phyloP scores from a whole-genome alignment of 768 basidiomycete species.

The Panaeolus papilionaceus region DNA sequence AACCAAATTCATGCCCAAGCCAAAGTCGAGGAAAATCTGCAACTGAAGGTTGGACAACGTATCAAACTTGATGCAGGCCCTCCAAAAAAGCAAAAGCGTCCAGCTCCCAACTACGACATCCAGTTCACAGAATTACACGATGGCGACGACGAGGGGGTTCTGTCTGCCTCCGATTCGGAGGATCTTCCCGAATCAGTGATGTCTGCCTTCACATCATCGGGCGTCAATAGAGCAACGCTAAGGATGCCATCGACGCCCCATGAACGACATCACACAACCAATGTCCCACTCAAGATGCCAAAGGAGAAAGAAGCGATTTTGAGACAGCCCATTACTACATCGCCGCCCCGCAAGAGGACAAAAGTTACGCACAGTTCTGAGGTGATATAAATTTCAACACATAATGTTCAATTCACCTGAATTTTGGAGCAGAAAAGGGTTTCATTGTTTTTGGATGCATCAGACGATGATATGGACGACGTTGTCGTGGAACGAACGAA shows the following conservation, averaged over 20 bases:
- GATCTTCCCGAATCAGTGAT: conserved; percentile 44
- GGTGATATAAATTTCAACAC: not conserved
- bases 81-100: conserved; percentile 36
- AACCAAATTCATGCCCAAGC: conserved; percentile 51
- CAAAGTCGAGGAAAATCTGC: conserved; percentile 44
- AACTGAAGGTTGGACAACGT: conserved; percentile 44
- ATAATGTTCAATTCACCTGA: not conserved
- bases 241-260: not conserved
- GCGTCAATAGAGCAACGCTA: not conserved
- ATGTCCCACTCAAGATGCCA: not conserved
- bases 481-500: not conserved
- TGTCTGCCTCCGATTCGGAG: conserved; percentile 43
- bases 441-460: conserved; percentile 25
- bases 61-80: conserved; percentile 47
- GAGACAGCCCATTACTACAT: not conserved
- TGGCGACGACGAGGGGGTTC: conserved; percentile 23
- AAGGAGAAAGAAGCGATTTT: not conserved
- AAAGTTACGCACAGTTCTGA: not conserved
- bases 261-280: not conserved
- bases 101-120: conserved; percentile 53
- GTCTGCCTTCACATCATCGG: conserved; percentile 32
- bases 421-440: not conserved
- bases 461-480: conserved; percentile 28
- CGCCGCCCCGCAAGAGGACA: not conserved
- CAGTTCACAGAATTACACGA: conserved; percentile 52